These are phyloP conservation scores for Metschnikowia bowlesiae DNA, from an alignment of 805 yeast genomes.

Conservation along the genomic window DNA sequence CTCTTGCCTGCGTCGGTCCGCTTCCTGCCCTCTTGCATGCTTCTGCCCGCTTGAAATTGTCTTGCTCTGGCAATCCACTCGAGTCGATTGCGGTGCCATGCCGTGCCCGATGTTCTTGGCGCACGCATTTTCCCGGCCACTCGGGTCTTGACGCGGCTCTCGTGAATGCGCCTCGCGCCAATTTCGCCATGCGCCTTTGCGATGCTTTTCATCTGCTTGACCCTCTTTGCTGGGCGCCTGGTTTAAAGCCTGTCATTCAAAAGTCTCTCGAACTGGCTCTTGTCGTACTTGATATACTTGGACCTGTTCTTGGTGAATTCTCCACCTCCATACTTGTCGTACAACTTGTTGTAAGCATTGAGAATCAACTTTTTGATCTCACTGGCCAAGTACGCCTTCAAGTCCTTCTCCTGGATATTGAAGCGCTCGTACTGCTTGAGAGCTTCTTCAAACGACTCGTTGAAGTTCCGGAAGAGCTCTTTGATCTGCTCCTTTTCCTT, in stretches of 20 bases:
- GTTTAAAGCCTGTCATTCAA: slow-evolving; percentile 17
- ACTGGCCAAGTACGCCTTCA: slow-evolving; percentile 58
- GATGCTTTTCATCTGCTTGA: background rate
- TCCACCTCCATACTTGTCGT: slow-evolving; percentile 67
- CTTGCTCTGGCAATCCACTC: background rate
- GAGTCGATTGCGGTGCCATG: background rate
- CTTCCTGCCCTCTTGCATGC: too few species aligned
- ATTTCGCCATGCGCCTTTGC: background rate
- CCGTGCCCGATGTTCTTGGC: background rate
- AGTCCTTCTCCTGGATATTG: slow-evolving; percentile 59
- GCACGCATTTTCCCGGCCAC: background rate
- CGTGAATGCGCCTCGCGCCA: background rate
- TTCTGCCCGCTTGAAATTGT: too few species aligned
- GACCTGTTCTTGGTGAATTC: slow-evolving; percentile 67
- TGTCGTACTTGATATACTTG: slow-evolving; percentile 67
- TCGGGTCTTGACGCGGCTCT: background rate
- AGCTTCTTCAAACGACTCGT: slow-evolving; percentile 76
- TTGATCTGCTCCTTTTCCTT: slow-evolving; percentile 79
- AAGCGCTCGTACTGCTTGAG: slow-evolving; percentile 61
- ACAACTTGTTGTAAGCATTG: slow-evolving; percentile 82
- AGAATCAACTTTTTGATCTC: slow-evolving; percentile 72
- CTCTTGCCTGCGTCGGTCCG: too few species aligned
- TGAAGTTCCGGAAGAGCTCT: slow-evolving; percentile 79
- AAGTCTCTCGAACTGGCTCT: slow-evolving; percentile 38
- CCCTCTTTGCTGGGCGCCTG: background rate